Conservation (phyloP, 2,329 filamentous ascomycete genomes). For the Thielaviopsis punctulata region DNA sequence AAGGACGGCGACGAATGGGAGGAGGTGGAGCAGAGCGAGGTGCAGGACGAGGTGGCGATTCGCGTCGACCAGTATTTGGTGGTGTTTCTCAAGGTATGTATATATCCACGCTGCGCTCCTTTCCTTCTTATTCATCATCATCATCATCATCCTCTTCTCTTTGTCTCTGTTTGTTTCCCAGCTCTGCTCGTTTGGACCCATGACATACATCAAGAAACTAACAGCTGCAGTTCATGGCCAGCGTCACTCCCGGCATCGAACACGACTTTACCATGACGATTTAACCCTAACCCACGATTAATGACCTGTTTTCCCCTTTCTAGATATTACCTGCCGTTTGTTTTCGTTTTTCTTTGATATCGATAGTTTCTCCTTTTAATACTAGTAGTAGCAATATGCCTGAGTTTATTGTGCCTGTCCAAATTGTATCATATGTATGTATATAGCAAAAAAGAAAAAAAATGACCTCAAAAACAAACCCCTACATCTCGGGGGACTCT, state of each 20-base stretch:
- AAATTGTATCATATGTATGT: too few species aligned
- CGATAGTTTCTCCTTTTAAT: too few species aligned
- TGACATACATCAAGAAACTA: too few species aligned
- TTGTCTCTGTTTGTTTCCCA: too few species aligned
- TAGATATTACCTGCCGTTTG: not conserved
- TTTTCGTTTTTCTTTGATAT: not conserved
- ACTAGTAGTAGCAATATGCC: not conserved
- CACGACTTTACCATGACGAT: slow-evolving; percentile 97
- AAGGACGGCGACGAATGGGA: slow-evolving; percentile 45
- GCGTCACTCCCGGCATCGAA: slow-evolving; percentile 90
- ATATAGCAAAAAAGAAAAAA: not conserved
- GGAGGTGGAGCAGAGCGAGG: slow-evolving; percentile 41
- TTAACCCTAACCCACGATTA: slow-evolving; percentile 24
- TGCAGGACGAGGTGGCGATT: slow-evolving; percentile 62
- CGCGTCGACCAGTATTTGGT: slow-evolving; percentile 79
- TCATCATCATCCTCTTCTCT: too few species aligned
- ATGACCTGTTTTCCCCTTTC: not conserved
- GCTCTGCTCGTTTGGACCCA: too few species aligned
- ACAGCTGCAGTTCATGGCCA: slow-evolving; percentile 49
- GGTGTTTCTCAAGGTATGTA: slow-evolving; percentile 66
- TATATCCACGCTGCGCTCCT: not conserved
- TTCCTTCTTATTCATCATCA: not conserved
- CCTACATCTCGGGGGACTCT: not conserved
- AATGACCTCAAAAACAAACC: not conserved
- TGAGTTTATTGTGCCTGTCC: not conserved